phyloP scores from a whole-genome alignment of 371 early-diverging fungal genomes.

The Lichtheimia ramosa region DNA sequence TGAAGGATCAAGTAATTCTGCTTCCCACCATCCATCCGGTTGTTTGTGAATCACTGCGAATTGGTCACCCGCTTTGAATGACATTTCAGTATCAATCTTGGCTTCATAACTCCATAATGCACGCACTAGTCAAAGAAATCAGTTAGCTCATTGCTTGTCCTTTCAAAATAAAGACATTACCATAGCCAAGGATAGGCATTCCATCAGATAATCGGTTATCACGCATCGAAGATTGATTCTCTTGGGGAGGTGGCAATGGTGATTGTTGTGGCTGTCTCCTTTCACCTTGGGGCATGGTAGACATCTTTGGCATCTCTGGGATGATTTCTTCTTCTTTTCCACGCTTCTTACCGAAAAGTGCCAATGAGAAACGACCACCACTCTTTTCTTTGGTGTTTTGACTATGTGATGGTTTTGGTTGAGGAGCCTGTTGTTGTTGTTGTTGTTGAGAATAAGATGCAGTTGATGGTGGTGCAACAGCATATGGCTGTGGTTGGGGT shows the following conservation, averaged over 20 bases:
- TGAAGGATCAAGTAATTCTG: constrained; percentile 27
- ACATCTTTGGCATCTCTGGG: neutral
- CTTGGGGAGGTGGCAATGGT: no score
- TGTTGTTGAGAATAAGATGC: neutral
- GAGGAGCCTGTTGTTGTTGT: constrained; percentile 5
- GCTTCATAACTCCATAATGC: constrained; percentile 38
- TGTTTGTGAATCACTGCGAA: constrained; percentile 43
- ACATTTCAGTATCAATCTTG: constrained; percentile 45
- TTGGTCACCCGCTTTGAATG: constrained; percentile 37
- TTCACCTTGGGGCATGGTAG: neutral
- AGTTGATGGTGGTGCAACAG: neutral
- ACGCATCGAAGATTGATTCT: neutral
- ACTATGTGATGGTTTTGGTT: neutral
- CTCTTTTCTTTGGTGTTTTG: neutral
- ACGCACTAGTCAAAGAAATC: constrained; percentile 2
- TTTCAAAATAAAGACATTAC: no score
- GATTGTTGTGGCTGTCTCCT: constrained; percentile 3
- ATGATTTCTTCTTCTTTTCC: constrained; percentile 11
- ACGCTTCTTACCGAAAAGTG: constrained; percentile 20
- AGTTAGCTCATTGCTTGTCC: neutral
- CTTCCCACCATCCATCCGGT: constrained; percentile 55
- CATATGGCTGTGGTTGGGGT: no score
- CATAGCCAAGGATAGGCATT: constrained; percentile 11
- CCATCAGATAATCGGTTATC: constrained; percentile 1
- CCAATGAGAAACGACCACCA: constrained; percentile 14